Evolutionary conservation across 495 filamentous ascomycete genomes (phyloP).

Genomic region (Talaromyces liani): DNA sequence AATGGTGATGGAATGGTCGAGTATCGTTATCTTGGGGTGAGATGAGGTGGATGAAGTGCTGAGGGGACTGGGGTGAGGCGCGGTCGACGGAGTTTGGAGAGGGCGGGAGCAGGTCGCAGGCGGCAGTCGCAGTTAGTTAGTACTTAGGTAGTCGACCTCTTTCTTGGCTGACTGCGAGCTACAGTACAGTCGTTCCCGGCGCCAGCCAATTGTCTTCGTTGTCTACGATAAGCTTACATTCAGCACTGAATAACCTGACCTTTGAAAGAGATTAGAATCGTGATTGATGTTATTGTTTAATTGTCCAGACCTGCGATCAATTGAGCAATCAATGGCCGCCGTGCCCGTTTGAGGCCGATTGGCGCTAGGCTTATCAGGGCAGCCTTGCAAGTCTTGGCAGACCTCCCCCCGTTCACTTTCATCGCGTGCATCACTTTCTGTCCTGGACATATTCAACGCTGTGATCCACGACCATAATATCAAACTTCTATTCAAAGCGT

Average conservation of each 20-base stretch:
- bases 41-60: background rate
- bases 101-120: slow-evolving; percentile 1
- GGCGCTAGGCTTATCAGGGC: slow-evolving; percentile 5
- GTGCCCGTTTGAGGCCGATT: background rate
- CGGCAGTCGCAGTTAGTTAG: background rate
- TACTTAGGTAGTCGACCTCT: background rate
- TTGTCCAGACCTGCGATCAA: background rate
- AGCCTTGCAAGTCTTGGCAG: background rate
- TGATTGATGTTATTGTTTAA: background rate
- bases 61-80: slow-evolving; percentile 4
- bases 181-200: background rate
- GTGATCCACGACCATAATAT: slow-evolving; percentile 1
- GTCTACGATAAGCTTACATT: background rate
- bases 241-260: background rate
- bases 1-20: background rate
- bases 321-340: slow-evolving; percentile 1
- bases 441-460: background rate
- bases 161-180: slow-evolving; percentile 6
- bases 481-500: slow-evolving; percentile 5
- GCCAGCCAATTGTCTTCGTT: background rate
- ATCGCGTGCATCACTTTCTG: background rate
- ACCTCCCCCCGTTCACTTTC: slow-evolving; percentile 10
- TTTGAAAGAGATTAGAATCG: background rate
- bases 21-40: background rate
- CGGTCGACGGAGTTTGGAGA: background rate